Conservation (phyloP, 2,329 filamentous ascomycete species). For the Aureobasidium melanogenum region DNA sequence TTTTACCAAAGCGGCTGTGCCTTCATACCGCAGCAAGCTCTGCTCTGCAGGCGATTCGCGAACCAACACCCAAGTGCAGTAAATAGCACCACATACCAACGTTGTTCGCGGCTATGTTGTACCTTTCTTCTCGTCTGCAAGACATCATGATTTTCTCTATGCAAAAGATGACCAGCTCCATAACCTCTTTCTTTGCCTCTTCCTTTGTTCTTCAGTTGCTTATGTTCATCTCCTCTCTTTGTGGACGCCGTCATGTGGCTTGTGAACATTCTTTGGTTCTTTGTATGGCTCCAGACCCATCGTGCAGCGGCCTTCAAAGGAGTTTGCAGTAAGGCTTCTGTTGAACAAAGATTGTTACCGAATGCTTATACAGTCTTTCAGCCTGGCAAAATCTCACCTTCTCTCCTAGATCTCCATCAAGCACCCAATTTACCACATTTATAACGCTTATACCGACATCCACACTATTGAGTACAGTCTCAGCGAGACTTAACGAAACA, state of each 20-base stretch:
- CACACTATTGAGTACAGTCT: not conserved
- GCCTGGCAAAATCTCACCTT: not conserved
- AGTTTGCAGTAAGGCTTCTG: not conserved
- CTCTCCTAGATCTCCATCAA: not conserved
- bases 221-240: slow-evolving; percentile 1
- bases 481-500: not conserved
- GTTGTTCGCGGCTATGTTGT: not conserved
- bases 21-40: not conserved
- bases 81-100: slow-evolving; percentile 6
- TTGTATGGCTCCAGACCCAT: not conserved
- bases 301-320: not conserved
- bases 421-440: not conserved
- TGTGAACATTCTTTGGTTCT: not conserved
- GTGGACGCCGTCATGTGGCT: slow-evolving; percentile 1
- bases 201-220: not conserved
- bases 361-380: slow-evolving; percentile 5
- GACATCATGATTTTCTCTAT: not conserved
- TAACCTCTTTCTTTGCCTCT: not conserved
- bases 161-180: not conserved
- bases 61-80: slow-evolving; percentile 10
- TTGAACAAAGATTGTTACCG: not conserved
- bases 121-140: not conserved
- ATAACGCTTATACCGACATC: not conserved
- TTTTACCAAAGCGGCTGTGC: not conserved
- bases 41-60: not conserved